Conservation (phyloP, 179 eudicot species). For the Silene coronaria region DNA sequence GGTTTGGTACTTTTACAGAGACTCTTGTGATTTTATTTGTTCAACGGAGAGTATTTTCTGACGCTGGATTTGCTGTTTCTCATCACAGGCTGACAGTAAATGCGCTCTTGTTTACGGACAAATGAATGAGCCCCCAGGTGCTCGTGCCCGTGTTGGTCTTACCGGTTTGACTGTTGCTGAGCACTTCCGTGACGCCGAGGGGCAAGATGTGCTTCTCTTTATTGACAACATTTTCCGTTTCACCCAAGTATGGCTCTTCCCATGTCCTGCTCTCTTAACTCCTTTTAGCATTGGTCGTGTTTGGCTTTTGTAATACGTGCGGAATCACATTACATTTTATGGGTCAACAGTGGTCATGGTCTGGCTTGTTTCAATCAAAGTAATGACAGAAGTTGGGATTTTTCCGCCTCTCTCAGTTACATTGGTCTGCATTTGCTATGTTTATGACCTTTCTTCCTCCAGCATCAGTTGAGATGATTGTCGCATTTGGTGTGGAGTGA, state of each 20-base stretch:
- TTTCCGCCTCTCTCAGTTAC: too few species aligned
- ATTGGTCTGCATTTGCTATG: not conserved
- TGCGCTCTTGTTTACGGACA: constrained; percentile 97
- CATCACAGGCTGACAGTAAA: constrained; percentile 69
- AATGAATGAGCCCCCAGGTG: constrained; percentile 99
- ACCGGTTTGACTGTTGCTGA: constrained; percentile 97
- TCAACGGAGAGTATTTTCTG: not conserved
- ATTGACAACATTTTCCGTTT: constrained; percentile 97
- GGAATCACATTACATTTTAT: too few species aligned
- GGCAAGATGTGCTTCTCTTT: constrained; percentile 95
- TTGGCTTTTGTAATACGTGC: not conserved
- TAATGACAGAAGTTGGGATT: too few species aligned
- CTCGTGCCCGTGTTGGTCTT: constrained; percentile 99
- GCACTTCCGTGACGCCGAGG: constrained; percentile 96
- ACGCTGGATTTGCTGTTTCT: not conserved
- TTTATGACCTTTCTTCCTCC: not conserved
- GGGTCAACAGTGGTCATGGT: too few species aligned
- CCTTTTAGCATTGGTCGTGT: not conserved
- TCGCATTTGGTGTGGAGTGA: too few species aligned
- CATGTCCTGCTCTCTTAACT: not conserved
- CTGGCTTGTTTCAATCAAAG: too few species aligned
- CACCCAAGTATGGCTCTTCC: constrained; percentile 54
- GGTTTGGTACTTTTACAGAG: constrained; percentile 29
- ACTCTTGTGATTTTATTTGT: not conserved
- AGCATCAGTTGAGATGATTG: not conserved